Conservation (phyloP, 2,329 filamentous ascomycete species). For the Tolypocladium ovalisporum region DNA sequence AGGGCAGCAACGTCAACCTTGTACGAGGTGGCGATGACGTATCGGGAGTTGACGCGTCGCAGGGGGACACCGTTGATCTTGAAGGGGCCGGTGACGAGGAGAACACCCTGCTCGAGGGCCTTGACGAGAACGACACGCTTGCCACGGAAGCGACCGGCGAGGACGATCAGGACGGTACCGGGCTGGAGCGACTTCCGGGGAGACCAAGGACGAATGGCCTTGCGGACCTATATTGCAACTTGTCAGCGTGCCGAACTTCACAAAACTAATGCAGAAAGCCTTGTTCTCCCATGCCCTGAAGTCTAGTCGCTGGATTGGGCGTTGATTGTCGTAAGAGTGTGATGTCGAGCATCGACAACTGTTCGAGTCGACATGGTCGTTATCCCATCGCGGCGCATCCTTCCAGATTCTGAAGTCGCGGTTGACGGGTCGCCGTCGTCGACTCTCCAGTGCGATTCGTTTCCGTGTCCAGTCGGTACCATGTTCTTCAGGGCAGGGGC, state of each 20-base stretch:
- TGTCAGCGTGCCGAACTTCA: conserved; percentile 16
- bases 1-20: conserved; percentile 77
- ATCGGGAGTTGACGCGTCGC: conserved; percentile 85
- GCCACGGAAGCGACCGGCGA: conserved; percentile 98
- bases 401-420: neutral
- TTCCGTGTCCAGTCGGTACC: neutral
- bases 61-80: conserved; percentile 99
- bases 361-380: neutral
- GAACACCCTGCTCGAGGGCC: conserved; percentile 91
- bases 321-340: neutral
- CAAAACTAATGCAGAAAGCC: neutral
- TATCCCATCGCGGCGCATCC: neutral
- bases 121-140: conserved; percentile 99
- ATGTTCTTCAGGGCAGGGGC: neutral
- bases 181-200: conserved; percentile 83
- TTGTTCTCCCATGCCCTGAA: neutral
- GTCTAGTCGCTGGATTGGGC: neutral
- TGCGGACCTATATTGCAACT: conserved; percentile 63
- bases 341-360: neutral
- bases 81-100: conserved; percentile 98
- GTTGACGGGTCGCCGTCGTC: neutral
- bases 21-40: conserved; percentile 84
- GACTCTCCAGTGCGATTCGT: neutral
- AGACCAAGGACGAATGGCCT: conserved; percentile 79
- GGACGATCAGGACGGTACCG: conserved; percentile 95